Base-by-base conservation (phyloP, 129 eudicot species). In the Chrysanthemum makinoi region DNA sequence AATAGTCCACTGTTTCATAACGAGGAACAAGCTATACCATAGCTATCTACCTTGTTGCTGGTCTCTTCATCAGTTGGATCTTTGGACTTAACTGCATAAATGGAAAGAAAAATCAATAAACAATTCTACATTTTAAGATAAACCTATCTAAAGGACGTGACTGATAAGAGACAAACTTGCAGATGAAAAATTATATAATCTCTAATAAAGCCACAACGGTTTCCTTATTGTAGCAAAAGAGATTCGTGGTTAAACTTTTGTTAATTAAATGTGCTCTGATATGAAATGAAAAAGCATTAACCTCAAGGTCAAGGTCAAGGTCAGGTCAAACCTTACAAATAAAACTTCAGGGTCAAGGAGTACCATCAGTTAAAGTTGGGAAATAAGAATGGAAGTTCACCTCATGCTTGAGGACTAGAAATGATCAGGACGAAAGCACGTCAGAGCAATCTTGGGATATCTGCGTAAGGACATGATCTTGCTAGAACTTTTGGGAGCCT, bases 381-480 rank as follows among this genome's bases (percentile, higher is more conserved):
- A 68, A 62, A 11, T 59, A 58, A 18, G 62, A 53, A 46, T 33
- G 18, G 19, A 62, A 30, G 22, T 55, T 76, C 53, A 80, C 85
- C 82, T 73, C 62, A 67, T 58, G 68, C 8, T 62, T 33, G 44
- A 24, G 69, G 58, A 50, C 71, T 69, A 65, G 60, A 70, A 48
- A 17, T 60, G 70, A 54, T 68, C 67, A 68, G 82, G 65, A 59
- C 80, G 47, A 72, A 84, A 83, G 80, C 95, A 90, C 30, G 56
- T 62, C 15, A 84, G 73, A 53, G 76, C 78, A 72, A 81, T 72
- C 81, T 77, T 86, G 56, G 75, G 69, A 56, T 77, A 66, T 75
- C 72, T 82, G 46, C 68, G 68, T 52, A 81, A 78, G 22, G 76
- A 77, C 35, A 67, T 54, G 65, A 59, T 4, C 75, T 79, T 84